Conservation (phyloP, 306 rosid genomes). For the Cicer pinnatifidum region DNA sequence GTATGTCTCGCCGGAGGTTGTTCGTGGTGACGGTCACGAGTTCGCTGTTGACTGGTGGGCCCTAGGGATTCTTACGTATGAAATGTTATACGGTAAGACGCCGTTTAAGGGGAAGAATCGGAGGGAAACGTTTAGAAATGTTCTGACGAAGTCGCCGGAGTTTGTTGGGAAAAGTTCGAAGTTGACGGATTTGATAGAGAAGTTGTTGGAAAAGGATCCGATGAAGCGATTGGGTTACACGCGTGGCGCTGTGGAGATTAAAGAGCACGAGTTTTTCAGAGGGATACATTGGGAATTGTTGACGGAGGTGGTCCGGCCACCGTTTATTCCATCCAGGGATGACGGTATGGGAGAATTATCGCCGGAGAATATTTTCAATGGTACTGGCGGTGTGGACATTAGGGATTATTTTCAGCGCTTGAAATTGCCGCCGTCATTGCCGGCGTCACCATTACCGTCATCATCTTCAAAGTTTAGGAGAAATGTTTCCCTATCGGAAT, state of each 20-base stretch:
- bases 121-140: constrained; percentile 84
- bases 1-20: constrained; percentile 89
- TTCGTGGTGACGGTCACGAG: constrained; percentile 92
- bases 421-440: constrained; percentile 62
- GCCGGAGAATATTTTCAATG: not conserved
- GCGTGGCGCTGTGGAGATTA: constrained; percentile 81
- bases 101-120: constrained; percentile 88
- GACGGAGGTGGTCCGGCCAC: constrained; percentile 75
- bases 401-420: constrained; percentile 59
- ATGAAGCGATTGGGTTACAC: constrained; percentile 69
- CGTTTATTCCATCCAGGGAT: constrained; percentile 70
- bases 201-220: constrained; percentile 79
- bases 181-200: constrained; percentile 72
- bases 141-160: constrained; percentile 68
- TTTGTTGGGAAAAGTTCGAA: constrained; percentile 65
- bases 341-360: constrained; percentile 28
- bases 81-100: constrained; percentile 79
- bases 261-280: constrained; percentile 74
- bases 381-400: constrained; percentile 42
- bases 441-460: constrained; percentile 61
- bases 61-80: constrained; percentile 78
- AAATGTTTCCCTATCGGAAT: constrained; percentile 51
- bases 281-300: constrained; percentile 81
- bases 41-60: constrained; percentile 99
- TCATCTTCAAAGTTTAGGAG: constrained; percentile 44